phyloP scores from a whole-genome alignment of 164 flowering plant species.

The Chloranthus sessilifolius region DNA sequence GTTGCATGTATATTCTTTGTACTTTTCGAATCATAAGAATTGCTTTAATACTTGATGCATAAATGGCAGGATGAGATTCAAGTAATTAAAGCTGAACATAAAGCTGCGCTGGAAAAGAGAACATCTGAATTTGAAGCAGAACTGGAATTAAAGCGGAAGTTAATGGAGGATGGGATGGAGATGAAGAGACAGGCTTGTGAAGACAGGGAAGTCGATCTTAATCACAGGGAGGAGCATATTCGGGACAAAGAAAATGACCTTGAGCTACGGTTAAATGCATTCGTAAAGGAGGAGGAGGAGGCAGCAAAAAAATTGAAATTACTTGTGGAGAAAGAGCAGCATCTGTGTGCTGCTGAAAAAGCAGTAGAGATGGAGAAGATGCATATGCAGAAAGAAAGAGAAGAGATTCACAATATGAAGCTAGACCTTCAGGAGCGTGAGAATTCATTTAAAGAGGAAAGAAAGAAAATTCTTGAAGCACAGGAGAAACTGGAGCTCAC shows the following conservation, averaged over 20 bases:
- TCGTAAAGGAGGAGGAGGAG: slow-evolving; percentile 59
- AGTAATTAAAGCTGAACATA: slow-evolving; percentile 44
- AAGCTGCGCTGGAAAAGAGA: slow-evolving; percentile 39
- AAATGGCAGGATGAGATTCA: slow-evolving; percentile 51
- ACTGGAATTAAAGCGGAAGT: slow-evolving; percentile 42
- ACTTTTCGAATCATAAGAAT: too few relatives aligned
- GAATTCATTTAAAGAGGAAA: slow-evolving; percentile 41
- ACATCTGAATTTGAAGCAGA: slow-evolving; percentile 62
- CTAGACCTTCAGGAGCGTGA: slow-evolving; percentile 42
- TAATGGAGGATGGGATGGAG: slow-evolving; percentile 71
- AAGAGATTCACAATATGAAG: slow-evolving; percentile 36
- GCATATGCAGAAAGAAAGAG: slow-evolving; percentile 50
- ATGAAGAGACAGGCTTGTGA: slow-evolving; percentile 70
- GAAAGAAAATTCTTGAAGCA: slow-evolving; percentile 45
- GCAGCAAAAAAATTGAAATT: slow-evolving; percentile 30
- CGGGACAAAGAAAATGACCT: slow-evolving; percentile 61
- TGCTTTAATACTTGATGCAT: neutral
- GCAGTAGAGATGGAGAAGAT: slow-evolving; percentile 39
- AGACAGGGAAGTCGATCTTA: slow-evolving; percentile 70
- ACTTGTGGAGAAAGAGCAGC: slow-evolving; percentile 56
- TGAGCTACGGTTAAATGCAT: slow-evolving; percentile 35
- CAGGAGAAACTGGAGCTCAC: slow-evolving; percentile 50
- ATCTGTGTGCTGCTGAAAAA: slow-evolving; percentile 35
- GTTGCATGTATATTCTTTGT: too few relatives aligned
- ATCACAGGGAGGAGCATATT: slow-evolving; percentile 52